phyloP scores from a whole-genome alignment of 192 early-diverging fungal species.

The Gamsiella multidivaricata region DNA sequence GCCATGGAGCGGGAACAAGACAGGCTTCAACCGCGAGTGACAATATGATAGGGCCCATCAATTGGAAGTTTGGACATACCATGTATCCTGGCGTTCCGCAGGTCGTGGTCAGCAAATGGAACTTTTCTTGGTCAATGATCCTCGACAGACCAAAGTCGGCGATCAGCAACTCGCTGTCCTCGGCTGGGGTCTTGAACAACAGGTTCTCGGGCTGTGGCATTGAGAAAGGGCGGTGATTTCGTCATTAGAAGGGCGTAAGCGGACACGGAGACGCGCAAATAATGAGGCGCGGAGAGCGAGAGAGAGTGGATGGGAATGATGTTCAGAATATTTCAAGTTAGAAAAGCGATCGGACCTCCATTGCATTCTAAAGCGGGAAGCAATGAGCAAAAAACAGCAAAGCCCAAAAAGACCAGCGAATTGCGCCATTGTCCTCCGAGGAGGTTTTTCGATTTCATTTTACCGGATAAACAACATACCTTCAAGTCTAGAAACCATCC shows the following conservation, averaged over 20 bases:
- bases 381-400: neutral
- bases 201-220: conserved; percentile 82
- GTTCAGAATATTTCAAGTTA: no score
- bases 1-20: no score
- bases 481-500: conserved; percentile 8
- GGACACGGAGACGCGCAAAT: no score
- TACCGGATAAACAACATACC: neutral
- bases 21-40: no score
- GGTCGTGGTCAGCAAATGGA: conserved; percentile 68
- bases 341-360: neutral
- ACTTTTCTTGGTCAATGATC: conserved; percentile 69
- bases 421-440: conserved; percentile 20
- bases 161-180: conserved; percentile 72
- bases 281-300: neutral
- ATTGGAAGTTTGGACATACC: conserved; percentile 49
- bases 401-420: neutral
- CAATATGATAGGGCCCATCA: neutral
- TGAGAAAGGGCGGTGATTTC: no score
- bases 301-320: no score
- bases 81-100: conserved; percentile 89
- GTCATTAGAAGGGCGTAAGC: no score
- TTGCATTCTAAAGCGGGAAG: no score
- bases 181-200: conserved; percentile 70
- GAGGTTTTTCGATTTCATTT: conserved; percentile 14
- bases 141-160: conserved; percentile 88